phyloP scores from a whole-genome alignment of 164 flowering plant species.

The Paratinospora sagittata region DNA sequence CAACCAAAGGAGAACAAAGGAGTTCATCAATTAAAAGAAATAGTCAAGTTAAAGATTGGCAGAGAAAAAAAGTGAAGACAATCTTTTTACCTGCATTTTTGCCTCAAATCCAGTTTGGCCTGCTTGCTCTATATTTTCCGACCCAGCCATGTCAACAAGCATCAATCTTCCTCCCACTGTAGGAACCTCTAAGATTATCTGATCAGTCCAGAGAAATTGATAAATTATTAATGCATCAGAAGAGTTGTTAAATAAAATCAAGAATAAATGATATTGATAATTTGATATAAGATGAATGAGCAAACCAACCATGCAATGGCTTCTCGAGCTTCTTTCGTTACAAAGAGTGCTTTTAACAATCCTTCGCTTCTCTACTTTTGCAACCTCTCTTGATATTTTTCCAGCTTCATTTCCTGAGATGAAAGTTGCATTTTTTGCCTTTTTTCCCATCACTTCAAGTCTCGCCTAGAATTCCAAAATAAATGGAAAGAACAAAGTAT shows the following conservation, averaged over 20 bases:
- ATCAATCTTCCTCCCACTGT: constrained; percentile 86
- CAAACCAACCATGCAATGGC: constrained; percentile 99
- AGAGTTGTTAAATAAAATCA: no score
- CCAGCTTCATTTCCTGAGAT: constrained; percentile 92
- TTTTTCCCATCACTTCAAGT: constrained; percentile 95
- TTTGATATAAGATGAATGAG: constrained; percentile 8
- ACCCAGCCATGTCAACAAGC: constrained; percentile 99
- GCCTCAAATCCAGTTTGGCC: constrained; percentile 95
- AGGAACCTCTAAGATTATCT: constrained; percentile 95
- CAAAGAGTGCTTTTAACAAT: constrained; percentile 83
- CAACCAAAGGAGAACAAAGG: constrained; percentile 6
- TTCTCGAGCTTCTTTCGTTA: constrained; percentile 93
- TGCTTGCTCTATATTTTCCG: constrained; percentile 97
- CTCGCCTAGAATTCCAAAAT: constrained; percentile 45
- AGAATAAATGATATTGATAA: no score
- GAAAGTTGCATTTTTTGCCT: constrained; percentile 93
- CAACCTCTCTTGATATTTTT: constrained; percentile 84
- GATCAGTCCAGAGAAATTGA: not conserved
- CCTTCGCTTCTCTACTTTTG: constrained; percentile 92
- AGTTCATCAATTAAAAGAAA: not conserved
- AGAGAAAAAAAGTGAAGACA: not conserved
- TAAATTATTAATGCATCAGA: no score
- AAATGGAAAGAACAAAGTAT: not conserved
- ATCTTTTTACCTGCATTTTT: constrained; percentile 82
- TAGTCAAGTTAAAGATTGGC: not conserved